Evolutionary conservation across 2,329 filamentous ascomycete species (phyloP), one percentile per base, ranked within the genome.

Genomic region (Fusarium sp.): DNA sequence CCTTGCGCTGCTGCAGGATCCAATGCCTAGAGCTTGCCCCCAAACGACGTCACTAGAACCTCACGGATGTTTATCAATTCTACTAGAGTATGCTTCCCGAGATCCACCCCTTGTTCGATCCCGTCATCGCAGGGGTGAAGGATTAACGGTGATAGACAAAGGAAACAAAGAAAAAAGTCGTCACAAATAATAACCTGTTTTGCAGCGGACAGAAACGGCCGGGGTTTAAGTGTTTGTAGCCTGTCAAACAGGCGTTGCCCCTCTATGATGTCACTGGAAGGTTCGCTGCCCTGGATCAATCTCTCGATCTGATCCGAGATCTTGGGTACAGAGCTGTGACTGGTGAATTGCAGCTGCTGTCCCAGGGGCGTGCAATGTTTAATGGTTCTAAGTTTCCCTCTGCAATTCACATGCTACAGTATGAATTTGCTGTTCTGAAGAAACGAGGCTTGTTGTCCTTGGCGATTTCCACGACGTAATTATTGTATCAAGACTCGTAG

Each of bases 271-370:
- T 68, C 66, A 68, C 39, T 35, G 37, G 32, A 40, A 24, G 17
- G 7, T n/a, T 19, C 30, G 33, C 37, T 17, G 60, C 49, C 49
- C 48, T 59, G 55, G 19, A 62, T 24, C 14, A 62, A 61, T 69
- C 66, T 62, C 55, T n/a, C 24, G 41, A 55, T 48, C 58, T 43
- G 65, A 53, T 55, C 64, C 66, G 62, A 63, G 67, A 69, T 70
- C 50, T 69, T 45, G 66, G 66, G 39, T 33, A 67, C 47, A 50
- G 22, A 30, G 32, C 39, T 45, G 24, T 55, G 35, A 55, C 19
- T 57, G 55, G 49, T 37, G 53, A 30, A 39, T 46, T 56, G 20
- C 17, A 33, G 32, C 41, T 39, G 49, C 44, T 39, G 26, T 24
- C 6, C 10, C 2, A 37, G 61, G 61, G 59, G 61, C 45, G 61